Evolutionary conservation across 345 rosid species (phyloP).

Genomic region (Gossypium mustelinum): DNA sequence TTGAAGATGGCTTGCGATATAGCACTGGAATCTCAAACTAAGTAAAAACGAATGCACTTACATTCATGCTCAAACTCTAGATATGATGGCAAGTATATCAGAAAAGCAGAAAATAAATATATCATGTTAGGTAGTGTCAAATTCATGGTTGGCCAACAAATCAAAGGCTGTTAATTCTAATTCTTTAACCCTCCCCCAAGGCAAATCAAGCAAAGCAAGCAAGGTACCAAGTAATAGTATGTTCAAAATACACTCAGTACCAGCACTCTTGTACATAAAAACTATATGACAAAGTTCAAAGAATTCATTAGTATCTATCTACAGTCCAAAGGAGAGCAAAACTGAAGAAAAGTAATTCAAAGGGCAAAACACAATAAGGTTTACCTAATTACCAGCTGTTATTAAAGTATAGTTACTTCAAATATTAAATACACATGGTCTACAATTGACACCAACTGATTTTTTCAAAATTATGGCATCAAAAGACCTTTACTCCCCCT

Average conservation of each 20-base stretch:
- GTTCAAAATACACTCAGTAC: conserved; percentile 11
- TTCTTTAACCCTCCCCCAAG: conserved; percentile 30
- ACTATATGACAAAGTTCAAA: not conserved
- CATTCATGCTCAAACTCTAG: not conserved
- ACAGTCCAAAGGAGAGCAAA: conserved; percentile 9
- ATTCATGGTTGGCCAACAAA: conserved; percentile 55
- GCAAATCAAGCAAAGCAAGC: conserved; percentile 20
- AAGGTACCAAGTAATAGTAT: not conserved
- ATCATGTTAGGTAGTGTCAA: conserved; percentile 15
- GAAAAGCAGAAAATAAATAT: conserved; percentile 16
- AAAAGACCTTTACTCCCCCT: not conserved
- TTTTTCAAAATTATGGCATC: not conserved
- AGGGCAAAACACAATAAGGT: not conserved
- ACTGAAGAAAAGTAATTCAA: conserved; percentile 11
- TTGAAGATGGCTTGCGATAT: not conserved
- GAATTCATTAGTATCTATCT: conserved; percentile 5
- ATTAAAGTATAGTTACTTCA: conserved; percentile 11
- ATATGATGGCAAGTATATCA: conserved; percentile 6
- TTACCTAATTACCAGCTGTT: conserved; percentile 15
- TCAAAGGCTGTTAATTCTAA: conserved; percentile 40
- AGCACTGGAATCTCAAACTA: conserved; percentile 8
- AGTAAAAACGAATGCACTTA: conserved; percentile 17
- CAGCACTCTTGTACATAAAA: not conserved
- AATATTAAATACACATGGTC: conserved; percentile 18
- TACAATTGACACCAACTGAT: not conserved